Evolutionary conservation across 202 grass and related monocot species (phyloP).

Genomic region (Saccharum hybrid): DNA sequence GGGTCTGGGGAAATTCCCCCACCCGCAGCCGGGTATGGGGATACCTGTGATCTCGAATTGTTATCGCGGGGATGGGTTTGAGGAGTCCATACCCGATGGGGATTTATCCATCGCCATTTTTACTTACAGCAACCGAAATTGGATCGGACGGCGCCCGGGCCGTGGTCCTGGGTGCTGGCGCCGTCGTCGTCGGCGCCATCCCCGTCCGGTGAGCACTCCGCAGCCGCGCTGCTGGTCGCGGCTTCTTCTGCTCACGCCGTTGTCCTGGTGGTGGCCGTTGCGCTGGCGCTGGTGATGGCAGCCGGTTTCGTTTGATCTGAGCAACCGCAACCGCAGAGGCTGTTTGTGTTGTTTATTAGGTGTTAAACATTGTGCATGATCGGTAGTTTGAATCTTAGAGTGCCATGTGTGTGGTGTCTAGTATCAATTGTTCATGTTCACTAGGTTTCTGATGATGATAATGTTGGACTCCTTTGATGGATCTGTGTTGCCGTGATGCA

Average conservation of each 20-base stretch:
- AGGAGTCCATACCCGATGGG: too few species aligned
- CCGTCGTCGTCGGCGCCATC: too few species aligned
- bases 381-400: neutral
- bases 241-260: neutral
- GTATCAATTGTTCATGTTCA: neutral
- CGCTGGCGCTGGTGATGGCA: neutral
- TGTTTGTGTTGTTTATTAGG: neutral
- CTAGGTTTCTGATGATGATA: neutral
- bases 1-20: too few species aligned
- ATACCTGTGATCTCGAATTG: too few species aligned
- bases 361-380: neutral
- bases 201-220: too few species aligned
- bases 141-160: conserved; percentile 22
- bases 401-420: neutral
- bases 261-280: neutral
- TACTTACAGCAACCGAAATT: too few species aligned
- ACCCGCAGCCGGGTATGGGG: too few species aligned
- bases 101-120: too few species aligned
- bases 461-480: neutral
- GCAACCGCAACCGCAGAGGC: neutral
- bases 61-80: too few species aligned
- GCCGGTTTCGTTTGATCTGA: conserved; percentile 26
- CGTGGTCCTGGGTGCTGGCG: neutral
- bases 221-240: too few species aligned
- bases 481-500: neutral